Percentiles rank a stretch among this genome's conserved stretches.
Conservation (phyloP, 805 yeast genomes). For the Vanderwaltozyma yarrowii region DNA sequence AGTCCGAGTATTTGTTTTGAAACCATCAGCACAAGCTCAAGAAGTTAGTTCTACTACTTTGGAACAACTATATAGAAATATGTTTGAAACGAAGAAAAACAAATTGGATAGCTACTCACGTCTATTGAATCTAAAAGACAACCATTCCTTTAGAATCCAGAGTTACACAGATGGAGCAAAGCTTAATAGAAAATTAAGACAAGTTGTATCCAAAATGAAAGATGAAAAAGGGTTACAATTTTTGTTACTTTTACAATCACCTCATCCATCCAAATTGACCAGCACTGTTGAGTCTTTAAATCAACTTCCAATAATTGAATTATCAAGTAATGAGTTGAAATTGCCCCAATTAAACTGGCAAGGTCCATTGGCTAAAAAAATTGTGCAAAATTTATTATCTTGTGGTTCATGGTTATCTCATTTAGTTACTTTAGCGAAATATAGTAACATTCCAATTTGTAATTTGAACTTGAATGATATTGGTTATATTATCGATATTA, state of each 20-base stretch:
- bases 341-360: slow-evolving; percentile 83
- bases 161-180: slow-evolving; percentile 46
- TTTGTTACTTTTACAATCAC: slow-evolving; percentile 65
- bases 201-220: slow-evolving; percentile 42
- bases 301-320: slow-evolving; percentile 53
- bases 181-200: slow-evolving; percentile 49
- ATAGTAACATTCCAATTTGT: slow-evolving; percentile 77
- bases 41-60: slow-evolving; percentile 23
- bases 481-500: slow-evolving; percentile 72
- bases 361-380: slow-evolving; percentile 47
- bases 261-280: slow-evolving; percentile 39
- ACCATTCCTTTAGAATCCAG: slow-evolving; percentile 43
- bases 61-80: slow-evolving; percentile 45
- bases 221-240: slow-evolving; percentile 60
- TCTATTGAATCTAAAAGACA: slow-evolving; percentile 43
- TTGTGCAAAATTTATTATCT: slow-evolving; percentile 61
- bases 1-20: slow-evolving; percentile 46
- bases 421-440: slow-evolving; percentile 53
- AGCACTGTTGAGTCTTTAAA: slow-evolving; percentile 37
- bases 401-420: slow-evolving; percentile 65
- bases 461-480: slow-evolving; percentile 70
- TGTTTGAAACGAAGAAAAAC: slow-evolving; percentile 38
- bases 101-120: slow-evolving; percentile 34
- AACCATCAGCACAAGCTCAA: slow-evolving; percentile 62
- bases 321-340: slow-evolving; percentile 47